Evolutionary conservation across 2,329 filamentous ascomycete genomes (phyloP).

Genomic region (Aspergillus hortae): DNA sequence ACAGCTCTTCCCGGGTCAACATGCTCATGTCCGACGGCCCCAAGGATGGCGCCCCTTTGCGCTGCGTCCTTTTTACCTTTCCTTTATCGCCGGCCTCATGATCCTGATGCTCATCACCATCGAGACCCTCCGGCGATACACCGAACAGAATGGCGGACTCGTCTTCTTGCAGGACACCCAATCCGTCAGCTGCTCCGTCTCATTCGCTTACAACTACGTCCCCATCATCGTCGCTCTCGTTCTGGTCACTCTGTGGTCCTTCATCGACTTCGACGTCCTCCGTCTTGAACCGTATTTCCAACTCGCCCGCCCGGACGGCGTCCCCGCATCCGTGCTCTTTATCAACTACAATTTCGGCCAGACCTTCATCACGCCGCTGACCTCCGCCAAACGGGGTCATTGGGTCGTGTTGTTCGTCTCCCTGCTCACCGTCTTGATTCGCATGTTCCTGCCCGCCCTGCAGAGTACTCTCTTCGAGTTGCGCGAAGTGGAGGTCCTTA

Average conservation of each 20-base stretch:
- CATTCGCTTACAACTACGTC: conserved; percentile 37
- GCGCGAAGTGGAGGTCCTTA: conserved; percentile 22
- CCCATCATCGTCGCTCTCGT: conserved; percentile 44
- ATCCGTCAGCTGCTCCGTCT: conserved; percentile 23
- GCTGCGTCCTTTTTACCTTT: conserved; percentile 28
- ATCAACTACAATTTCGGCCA: conserved; percentile 38
- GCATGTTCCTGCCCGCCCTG: conserved; percentile 31
- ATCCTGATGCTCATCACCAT: conserved; percentile 23
- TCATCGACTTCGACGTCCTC: conserved; percentile 49
- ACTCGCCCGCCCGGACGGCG: conserved; percentile 29
- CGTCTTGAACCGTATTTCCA: conserved; percentile 50
- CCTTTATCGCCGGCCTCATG: conserved; percentile 18
- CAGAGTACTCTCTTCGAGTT: conserved; percentile 31
- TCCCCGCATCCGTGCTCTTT: conserved; percentile 30
- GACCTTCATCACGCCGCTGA: conserved; percentile 30
- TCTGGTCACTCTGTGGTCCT: conserved; percentile 48
- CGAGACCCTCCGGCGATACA: conserved; percentile 30
- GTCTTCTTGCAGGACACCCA: conserved; percentile 28
- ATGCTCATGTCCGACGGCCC: neutral
- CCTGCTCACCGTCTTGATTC: conserved; percentile 28
- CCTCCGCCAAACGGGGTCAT: conserved; percentile 27
- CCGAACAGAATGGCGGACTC: conserved; percentile 24
- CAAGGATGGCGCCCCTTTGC: conserved; percentile 32
- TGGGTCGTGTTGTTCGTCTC: conserved; percentile 32
- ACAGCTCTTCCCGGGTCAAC: neutral